Evolutionary conservation across 306 rosid genomes (phyloP), one percentile per base, ranked within the genome.

Genomic region (Prunus campanulata): DNA sequence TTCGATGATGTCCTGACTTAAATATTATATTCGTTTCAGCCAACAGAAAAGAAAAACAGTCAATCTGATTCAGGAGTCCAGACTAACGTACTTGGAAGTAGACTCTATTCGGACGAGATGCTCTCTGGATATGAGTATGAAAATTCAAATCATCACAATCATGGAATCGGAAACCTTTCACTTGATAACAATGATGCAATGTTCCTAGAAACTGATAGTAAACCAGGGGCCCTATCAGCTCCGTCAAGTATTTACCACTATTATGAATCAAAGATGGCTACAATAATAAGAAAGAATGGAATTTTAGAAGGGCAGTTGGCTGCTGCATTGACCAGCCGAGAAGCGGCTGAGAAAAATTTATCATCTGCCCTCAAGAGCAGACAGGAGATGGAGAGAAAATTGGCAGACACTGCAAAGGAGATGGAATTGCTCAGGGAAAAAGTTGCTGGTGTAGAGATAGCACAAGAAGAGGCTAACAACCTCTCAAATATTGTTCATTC

Each of bases 401-500:
- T 89, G 56, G 48, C 73, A 3, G 93, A 95, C 80, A 79, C 83
- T 18, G 56, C 72, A 47, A 92, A 88, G 85, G 97, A 87, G 83
- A 84, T 87, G 85, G 98, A 90, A 60, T 48, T 90, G 66, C 83
- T 90, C 75, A 85, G 91, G 83, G 97, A 90, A 87, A 95, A 92
- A 79, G 79, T 90, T 57, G 87, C 88, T 6, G 83, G 91, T 74
- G 82, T 89, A 64, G 98, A 92, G 83, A 78, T 92, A 24, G 91
- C 97, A 27, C 97, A 88, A 80, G 97, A 92, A 79, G 98, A 92
- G 76, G 96, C 93, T 29, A 90, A 78, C 79, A 90, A 84, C 84
- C 87, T 92, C 60, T 95, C 98, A 2, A 92, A 84, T 75, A 88
- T 90, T 57, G 97, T 92, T 74, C 97, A 95, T 62, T 93, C 96